phyloP scores from a whole-genome alignment of 805 yeast species.

The Pichia rugopelliculosa region DNA sequence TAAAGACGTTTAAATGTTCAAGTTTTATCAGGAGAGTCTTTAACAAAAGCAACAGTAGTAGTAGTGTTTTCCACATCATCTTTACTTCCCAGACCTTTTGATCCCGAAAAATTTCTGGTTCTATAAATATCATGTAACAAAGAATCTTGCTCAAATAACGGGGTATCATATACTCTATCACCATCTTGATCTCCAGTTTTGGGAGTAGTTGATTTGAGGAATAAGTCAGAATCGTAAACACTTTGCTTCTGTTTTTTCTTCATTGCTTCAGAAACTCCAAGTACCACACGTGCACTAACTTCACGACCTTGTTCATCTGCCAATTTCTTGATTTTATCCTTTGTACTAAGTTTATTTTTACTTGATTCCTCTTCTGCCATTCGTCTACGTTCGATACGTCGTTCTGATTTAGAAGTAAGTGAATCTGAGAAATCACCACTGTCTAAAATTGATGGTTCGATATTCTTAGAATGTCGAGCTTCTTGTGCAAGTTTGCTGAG shows the following conservation, averaged over 20 bases:
- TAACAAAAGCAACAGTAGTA: constrained; percentile 22
- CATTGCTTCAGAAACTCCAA: constrained; percentile 33
- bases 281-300: constrained; percentile 46
- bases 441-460: background rate
- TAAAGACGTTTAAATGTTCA: background rate
- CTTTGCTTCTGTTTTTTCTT: constrained; percentile 29
- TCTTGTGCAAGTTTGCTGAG: constrained; percentile 42
- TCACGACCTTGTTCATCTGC: constrained; percentile 44
- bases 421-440: constrained; percentile 8
- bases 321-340: constrained; percentile 34
- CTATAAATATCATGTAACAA: constrained; percentile 45
- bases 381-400: constrained; percentile 37
- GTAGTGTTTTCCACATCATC: constrained; percentile 26
- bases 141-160: constrained; percentile 48
- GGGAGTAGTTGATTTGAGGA: constrained; percentile 34
- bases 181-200: constrained; percentile 31
- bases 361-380: constrained; percentile 42
- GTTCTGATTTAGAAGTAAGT: constrained; percentile 30
- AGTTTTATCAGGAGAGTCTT: constrained; percentile 11
- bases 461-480: constrained; percentile 29
- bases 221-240: constrained; percentile 54
- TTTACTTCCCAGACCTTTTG: constrained; percentile 16
- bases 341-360: constrained; percentile 37
- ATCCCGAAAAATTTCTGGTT: constrained; percentile 23
- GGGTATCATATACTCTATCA: constrained; percentile 46